Base-by-base conservation (phyloP, 257 asterid genomes). In the Gentiana straminea region DNA sequence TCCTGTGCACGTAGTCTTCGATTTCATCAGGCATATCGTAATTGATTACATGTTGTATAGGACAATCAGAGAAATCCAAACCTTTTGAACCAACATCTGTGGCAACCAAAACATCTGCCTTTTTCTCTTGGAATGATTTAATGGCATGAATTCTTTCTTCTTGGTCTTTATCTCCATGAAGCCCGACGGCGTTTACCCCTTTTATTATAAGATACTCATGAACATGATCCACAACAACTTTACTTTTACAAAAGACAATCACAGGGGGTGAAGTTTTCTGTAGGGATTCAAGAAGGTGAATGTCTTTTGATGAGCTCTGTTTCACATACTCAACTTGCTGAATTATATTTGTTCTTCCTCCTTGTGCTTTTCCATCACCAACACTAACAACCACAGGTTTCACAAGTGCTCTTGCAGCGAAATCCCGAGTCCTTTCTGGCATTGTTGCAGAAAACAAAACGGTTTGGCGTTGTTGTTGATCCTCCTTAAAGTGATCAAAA, bases 321-420 rank as follows among this genome's bases (percentile, higher is more conserved):
- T 86, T 86, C 32, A 86, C 94, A 35, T 84, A 86, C 64, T 81
- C 89, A 10, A 84, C 96, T 65, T 86, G 92, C 69, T 84, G 96
- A 59, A 86, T 82, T 37, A 81, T 92, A 41, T 88, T 90, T 3
- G 83, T 80, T 59, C 85, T 84, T 50, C 94, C 95, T 0, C 94
- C 95, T 69, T 91, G 94, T 3, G 97, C 95, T 68, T 91, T 72
- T 47, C 94, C 97, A n/a, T 82, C 94, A 45, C 82, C 97, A n/a
- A 85, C 94, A 45, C 82, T 88, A 11, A 88, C 95, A 0, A 82
- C 73, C 9, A 88, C 79, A 15, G 95, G 95, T 60, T 88, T 84
- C 44, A 84, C 94, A 33, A 84, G 70, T 24, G 96, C 94, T 54
- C 86, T 80, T 71, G 71, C 73, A n/a, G 96, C 90, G 56, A 88